A percentile compares a stretch with the other conserved stretches of the same genome.
phyloP scores from a whole-genome alignment of 345 rosid species.

The Toxicodendron radicans region DNA sequence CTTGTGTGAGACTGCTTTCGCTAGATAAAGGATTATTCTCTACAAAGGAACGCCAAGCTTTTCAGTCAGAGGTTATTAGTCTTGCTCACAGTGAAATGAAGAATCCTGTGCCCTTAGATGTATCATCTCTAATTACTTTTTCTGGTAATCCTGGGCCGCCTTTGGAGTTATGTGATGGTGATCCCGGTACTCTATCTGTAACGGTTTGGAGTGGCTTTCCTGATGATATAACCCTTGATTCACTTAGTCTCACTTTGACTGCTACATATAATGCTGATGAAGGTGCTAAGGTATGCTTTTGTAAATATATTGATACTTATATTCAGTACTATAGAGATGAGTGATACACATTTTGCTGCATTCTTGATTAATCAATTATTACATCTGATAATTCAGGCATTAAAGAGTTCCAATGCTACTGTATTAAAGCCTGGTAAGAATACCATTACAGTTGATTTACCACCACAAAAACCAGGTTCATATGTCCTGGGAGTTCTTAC shows the following conservation, averaged over 20 bases:
- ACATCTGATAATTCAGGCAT: slow-evolving; percentile 59
- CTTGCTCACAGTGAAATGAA: slow-evolving; percentile 94
- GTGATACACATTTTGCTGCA: slow-evolving; percentile 1
- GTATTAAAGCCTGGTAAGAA: slow-evolving; percentile 75
- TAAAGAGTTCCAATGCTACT: slow-evolving; percentile 71
- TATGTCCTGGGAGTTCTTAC: slow-evolving; percentile 93
- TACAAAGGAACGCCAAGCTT: slow-evolving; percentile 84
- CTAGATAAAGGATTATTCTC: slow-evolving; percentile 83
- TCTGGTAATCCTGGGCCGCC: slow-evolving; percentile 92
- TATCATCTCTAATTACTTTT: slow-evolving; percentile 87
- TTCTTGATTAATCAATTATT: slow-evolving; percentile 13
- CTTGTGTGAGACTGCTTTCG: slow-evolving; percentile 89
- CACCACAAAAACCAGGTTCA: slow-evolving; percentile 92
- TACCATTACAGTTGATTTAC: slow-evolving; percentile 65
- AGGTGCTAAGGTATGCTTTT: slow-evolving; percentile 73
- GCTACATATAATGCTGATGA: slow-evolving; percentile 86
- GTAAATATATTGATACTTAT: background rate
- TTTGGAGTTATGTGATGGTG: slow-evolving; percentile 89
- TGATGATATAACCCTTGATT: slow-evolving; percentile 91
- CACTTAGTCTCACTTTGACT: slow-evolving; percentile 82
- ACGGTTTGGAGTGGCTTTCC: slow-evolving; percentile 98
- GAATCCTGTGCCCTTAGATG: slow-evolving; percentile 92
- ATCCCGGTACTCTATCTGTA: slow-evolving; percentile 83
- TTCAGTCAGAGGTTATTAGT: slow-evolving; percentile 85
- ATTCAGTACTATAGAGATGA: background rate